These are phyloP conservation scores for Lithohypha guttulata DNA, from an alignment of 2,329 filamentous ascomycete genomes.

Conservation along the genomic window DNA sequence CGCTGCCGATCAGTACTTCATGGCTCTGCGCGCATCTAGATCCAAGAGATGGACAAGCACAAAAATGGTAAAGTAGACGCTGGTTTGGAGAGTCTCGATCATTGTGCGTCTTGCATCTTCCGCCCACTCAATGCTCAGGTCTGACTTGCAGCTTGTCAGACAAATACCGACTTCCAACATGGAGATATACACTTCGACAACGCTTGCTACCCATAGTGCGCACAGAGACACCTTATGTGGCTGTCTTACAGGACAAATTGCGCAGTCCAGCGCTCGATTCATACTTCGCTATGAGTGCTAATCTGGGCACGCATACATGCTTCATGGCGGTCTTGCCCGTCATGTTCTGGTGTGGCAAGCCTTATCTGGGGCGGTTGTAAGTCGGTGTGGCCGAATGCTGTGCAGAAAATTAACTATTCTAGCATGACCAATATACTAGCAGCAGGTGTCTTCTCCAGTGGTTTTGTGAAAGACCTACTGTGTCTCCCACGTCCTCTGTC, in stretches of 20 bases:
- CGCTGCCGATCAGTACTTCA: too few relatives aligned
- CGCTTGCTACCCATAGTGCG: conserved; percentile 73
- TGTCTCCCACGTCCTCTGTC: conserved; percentile 87
- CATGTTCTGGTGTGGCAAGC: conserved; percentile 91
- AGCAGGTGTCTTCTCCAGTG: conserved; percentile 72
- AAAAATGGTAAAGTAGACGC: conserved; percentile 44
- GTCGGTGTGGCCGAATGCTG: conserved; percentile 26
- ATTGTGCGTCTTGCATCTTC: conserved; percentile 41
- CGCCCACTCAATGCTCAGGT: background rate
- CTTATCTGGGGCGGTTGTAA: conserved; percentile 75
- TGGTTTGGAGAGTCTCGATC: conserved; percentile 67
- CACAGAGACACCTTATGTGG: conserved; percentile 91
- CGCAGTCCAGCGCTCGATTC: conserved; percentile 80
- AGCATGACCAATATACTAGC: conserved; percentile 61
- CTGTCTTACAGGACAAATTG: conserved; percentile 67
- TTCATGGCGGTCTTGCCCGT: conserved; percentile 95
- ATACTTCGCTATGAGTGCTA: conserved; percentile 94
- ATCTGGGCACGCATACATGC: conserved; percentile 94
- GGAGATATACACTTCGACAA: conserved; percentile 80
- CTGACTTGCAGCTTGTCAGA: conserved; percentile 43
- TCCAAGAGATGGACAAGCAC: conserved; percentile 28
- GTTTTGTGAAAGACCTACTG: conserved; percentile 87
- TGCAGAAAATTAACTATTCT: background rate
- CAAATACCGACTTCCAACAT: conserved; percentile 68
- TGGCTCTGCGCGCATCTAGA: background rate